Base-by-base conservation (phyloP, 208 protist species). In the Wallacemonas sp. region DNA sequence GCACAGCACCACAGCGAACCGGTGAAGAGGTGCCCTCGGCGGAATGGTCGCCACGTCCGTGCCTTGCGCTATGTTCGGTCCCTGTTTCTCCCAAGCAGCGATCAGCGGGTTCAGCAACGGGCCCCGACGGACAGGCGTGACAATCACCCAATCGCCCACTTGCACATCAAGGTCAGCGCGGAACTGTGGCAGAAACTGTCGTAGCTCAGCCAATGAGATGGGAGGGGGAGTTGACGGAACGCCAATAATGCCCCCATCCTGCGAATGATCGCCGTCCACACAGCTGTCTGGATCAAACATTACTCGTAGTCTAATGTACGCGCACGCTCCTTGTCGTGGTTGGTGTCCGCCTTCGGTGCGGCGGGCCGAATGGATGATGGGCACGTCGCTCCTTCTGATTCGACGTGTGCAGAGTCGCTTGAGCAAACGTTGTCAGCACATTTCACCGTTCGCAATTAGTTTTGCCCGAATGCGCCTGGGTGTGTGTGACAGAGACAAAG, bases 81-180 rank as follows among this genome's bases (percentile, higher is more conserved):
- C 26, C 15, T 59, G 44, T 38, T 41, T 52, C 30, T 85, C 73
- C 68, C 74, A 82, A 0, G 74, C 42, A 3, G 36, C 42, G 29
- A 92, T 83, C 29, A 95, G 69, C 9, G 89, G 89, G 21, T 64
- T 44, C 3, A 95, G 67, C 55, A 92, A 55, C 1, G 70, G 46
- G 0, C 39, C 66, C 13, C 72, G 72, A 12, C 89, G 83, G 38
- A 42, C 36, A 24, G 85, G 81, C 24, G 73, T 72, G 26, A 95
- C 65, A n/a, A 92, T 52, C 36, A 95, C 83, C 86, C 89, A 95
- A 27, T 92, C 89, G 1, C 89, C 89, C 3, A 92, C 75, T 59
- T 92, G 85, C 21, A 74, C 64, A 36, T 95, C 89, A 13, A 39
- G 63, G 19, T 66, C 63, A 15, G 84, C 42, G 36, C 87, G 73